Conservation (phyloP, 2,329 filamentous ascomycete genomes). For the Pseudogymnoascus sp. region DNA sequence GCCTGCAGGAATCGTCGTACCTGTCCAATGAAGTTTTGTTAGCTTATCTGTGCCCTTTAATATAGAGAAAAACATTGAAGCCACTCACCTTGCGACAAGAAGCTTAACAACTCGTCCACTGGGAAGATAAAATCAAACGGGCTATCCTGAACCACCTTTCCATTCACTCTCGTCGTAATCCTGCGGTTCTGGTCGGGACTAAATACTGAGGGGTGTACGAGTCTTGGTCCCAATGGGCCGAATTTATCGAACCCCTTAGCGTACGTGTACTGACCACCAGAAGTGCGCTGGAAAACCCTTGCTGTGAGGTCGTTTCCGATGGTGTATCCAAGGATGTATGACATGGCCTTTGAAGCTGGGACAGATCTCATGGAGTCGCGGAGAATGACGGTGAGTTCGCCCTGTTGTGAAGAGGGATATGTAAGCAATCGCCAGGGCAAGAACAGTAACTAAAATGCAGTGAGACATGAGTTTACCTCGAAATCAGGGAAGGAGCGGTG, state of each 20-base stretch:
- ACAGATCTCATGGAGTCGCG: too few species aligned
- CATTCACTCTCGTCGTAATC: slow-evolving; percentile 36
- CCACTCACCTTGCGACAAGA: slow-evolving; percentile 31
- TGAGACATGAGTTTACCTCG: slow-evolving; percentile 6
- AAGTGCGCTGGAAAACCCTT: too few species aligned
- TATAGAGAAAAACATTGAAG: too few species aligned
- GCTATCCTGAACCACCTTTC: slow-evolving; percentile 35
- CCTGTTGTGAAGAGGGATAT: too few species aligned
- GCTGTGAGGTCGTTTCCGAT: not conserved
- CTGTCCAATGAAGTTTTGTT: too few species aligned
- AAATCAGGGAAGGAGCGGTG: slow-evolving; percentile 15
- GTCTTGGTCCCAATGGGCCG: slow-evolving; percentile 36
- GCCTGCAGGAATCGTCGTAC: not conserved
- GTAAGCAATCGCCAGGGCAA: too few species aligned
- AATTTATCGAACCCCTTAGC: slow-evolving; percentile 40
- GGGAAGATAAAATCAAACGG: slow-evolving; percentile 40
- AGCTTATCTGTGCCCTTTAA: too few species aligned
- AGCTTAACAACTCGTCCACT: slow-evolving; percentile 35
- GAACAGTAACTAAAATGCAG: too few species aligned
- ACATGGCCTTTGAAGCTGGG: not conserved
- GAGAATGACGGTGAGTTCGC: slow-evolving; percentile 11
- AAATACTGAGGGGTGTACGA: slow-evolving; percentile 11
- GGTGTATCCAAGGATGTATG: not conserved
- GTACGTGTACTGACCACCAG: slow-evolving; percentile 38
- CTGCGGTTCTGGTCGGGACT: slow-evolving; percentile 18